A percentile compares a stretch with the other conserved stretches of the same genome.
phyloP scores from a whole-genome alignment of 202 grass and related monocot species.

The Setaria italica region DNA sequence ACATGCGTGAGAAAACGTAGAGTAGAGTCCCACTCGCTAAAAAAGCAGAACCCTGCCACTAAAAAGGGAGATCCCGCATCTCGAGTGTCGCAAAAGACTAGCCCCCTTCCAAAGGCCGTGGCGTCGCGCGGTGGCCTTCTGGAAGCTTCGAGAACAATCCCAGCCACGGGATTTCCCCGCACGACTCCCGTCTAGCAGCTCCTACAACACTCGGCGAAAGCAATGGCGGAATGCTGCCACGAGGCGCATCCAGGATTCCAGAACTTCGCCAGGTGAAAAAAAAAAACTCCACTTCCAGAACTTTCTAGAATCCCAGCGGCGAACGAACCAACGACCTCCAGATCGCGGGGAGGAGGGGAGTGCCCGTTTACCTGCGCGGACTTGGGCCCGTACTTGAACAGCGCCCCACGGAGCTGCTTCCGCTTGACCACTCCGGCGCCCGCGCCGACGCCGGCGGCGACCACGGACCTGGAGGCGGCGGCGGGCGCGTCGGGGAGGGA shows the following conservation, averaged over 20 bases:
- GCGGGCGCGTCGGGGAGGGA: conserved; percentile 38
- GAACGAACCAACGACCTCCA: not conserved
- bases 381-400: conserved; percentile 92
- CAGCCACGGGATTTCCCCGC: not conserved
- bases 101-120: not conserved
- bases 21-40: conserved; percentile 36
- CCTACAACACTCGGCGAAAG: not conserved
- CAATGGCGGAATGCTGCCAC: not conserved
- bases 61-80: conserved; percentile 16
- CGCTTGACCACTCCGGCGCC: conserved; percentile 41
- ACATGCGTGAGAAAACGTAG: conserved; percentile 10
- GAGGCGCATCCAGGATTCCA: not conserved
- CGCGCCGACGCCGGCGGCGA: conserved; percentile 29
- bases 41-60: conserved; percentile 26
- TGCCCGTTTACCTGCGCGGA: conserved; percentile 59
- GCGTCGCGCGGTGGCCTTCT: not conserved
- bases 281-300: not conserved
- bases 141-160: conserved; percentile 39
- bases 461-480: conserved; percentile 17
- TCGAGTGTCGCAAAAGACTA: not conserved
- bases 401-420: conserved; percentile 62
- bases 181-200: not conserved
- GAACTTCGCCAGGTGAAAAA: not conserved
- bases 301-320: not conserved
- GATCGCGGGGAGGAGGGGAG: not conserved